phyloP scores from a whole-genome alignment of 352 stramenopile species.

The Phytophthora pisi region DNA sequence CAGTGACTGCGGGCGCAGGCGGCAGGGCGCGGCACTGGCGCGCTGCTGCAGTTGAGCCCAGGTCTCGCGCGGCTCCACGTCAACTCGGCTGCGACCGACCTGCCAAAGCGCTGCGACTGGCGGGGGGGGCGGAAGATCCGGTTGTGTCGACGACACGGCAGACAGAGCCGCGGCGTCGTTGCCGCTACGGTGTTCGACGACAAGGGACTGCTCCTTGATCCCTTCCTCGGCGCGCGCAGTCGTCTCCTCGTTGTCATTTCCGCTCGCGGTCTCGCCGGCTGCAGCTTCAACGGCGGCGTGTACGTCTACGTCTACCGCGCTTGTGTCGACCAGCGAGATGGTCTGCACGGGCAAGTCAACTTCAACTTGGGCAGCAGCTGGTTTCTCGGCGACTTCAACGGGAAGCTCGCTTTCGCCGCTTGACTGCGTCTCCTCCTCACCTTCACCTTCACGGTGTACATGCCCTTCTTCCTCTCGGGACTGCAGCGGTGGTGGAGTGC shows the following conservation, averaged over 20 bases:
- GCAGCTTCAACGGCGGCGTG: neutral
- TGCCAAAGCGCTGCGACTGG: constrained; percentile 14
- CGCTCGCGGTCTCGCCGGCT: neutral
- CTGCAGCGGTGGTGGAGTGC: constrained; percentile 2
- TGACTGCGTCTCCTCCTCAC: neutral
- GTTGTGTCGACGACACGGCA: constrained; percentile 1
- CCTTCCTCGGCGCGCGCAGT: constrained; percentile 6
- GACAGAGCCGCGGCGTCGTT: constrained; percentile 23
- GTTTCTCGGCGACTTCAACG: constrained; percentile 14
- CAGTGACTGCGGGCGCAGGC: constrained; percentile 51
- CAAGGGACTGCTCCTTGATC: neutral
- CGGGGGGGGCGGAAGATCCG: constrained; percentile 39
- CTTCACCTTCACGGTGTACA: neutral
- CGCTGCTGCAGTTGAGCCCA: constrained; percentile 70
- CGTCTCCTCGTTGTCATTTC: constrained; percentile 4
- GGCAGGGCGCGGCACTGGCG: constrained; percentile 48
- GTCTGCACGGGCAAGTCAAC: constrained; percentile 13
- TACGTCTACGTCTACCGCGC: neutral
- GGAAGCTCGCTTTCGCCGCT: constrained; percentile 4
- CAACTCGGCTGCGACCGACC: constrained; percentile 1
- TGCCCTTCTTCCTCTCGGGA: neutral
- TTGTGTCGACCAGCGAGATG: constrained; percentile 29
- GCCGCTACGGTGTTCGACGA: constrained; percentile 5
- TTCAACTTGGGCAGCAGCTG: constrained; percentile 29
- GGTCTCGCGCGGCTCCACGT: constrained; percentile 53